These are phyloP conservation scores for Pleodorina starrii DNA, from an alignment of 139 green algal genomes.

Conservation along the genomic window DNA sequence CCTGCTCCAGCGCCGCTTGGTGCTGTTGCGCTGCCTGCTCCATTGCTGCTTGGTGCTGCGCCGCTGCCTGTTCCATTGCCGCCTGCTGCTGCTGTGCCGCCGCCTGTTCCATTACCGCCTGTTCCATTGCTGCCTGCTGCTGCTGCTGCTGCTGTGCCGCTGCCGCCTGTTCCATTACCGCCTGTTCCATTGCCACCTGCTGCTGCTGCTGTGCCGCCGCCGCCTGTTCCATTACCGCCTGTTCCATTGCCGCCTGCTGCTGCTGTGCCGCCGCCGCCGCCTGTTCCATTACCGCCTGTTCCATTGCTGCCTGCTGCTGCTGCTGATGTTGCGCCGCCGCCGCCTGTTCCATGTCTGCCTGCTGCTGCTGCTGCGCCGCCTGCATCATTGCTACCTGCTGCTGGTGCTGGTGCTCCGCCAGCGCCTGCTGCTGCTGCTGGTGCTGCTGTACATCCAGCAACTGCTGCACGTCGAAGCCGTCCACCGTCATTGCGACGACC, in stretches of 20 bases:
- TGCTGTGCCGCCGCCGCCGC: too few species aligned
- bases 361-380: too few species aligned
- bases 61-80: not conserved
- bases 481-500: not conserved
- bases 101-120: not conserved
- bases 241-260: not conserved
- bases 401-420: too few species aligned
- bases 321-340: not conserved
- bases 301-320: not conserved
- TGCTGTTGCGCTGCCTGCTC: not conserved
- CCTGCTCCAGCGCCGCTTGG: not conserved
- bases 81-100: slow-evolving; percentile 18
- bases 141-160: not conserved
- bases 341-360: too few species aligned
- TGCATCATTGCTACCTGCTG: too few species aligned
- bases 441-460: too few species aligned
- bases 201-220: not conserved
- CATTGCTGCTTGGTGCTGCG: not conserved
- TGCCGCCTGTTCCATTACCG: not conserved
- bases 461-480: too few species aligned
- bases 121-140: not conserved
- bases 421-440: too few species aligned
- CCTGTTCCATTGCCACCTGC: not conserved
- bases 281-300: too few species aligned
- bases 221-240: too few species aligned